Evolutionary conservation across 495 filamentous ascomycete genomes (phyloP).

Genomic region (Neurospora discreta): DNA sequence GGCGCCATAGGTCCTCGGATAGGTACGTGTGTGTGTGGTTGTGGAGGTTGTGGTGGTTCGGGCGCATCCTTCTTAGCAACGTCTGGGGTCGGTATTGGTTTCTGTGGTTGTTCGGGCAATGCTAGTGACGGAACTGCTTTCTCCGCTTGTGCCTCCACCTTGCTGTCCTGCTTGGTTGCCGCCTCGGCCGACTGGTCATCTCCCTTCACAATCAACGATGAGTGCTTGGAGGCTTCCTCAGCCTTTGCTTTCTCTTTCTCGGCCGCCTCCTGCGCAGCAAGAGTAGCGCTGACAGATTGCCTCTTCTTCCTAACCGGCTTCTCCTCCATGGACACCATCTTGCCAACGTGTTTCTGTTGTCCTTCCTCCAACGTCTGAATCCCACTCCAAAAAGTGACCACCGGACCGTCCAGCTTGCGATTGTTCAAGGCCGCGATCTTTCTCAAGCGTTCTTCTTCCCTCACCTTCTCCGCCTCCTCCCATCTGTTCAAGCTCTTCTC

Average conservation of each 20-base stretch:
- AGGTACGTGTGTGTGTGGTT: neutral
- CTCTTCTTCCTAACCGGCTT: constrained; percentile 38
- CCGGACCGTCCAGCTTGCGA: constrained; percentile 74
- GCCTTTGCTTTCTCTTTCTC: constrained; percentile 13
- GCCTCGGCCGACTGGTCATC: neutral
- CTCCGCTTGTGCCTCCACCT: neutral
- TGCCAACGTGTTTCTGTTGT: constrained; percentile 63
- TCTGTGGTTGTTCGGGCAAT: neutral
- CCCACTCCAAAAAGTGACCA: constrained; percentile 90
- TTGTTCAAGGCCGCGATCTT: constrained; percentile 79
- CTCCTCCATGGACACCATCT: constrained; percentile 49
- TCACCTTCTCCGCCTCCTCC: constrained; percentile 82
- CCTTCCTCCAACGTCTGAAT: constrained; percentile 66
- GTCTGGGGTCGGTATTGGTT: neutral
- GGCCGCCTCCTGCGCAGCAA: constrained; percentile 17
- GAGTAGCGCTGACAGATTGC: constrained; percentile 17
- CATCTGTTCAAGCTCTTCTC: constrained; percentile 85
- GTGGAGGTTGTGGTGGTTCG: neutral
- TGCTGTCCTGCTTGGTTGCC: neutral
- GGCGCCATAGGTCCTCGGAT: constrained; percentile 8
- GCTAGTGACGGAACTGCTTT: neutral
- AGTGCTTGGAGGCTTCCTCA: constrained; percentile 9
- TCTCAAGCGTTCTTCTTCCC: constrained; percentile 68
- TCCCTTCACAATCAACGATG: constrained; percentile 8
- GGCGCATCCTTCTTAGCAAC: neutral